Evolutionary conservation across 768 basidiomycete species (phyloP).

Genomic region (Tricholoma hemisulphureum): DNA sequence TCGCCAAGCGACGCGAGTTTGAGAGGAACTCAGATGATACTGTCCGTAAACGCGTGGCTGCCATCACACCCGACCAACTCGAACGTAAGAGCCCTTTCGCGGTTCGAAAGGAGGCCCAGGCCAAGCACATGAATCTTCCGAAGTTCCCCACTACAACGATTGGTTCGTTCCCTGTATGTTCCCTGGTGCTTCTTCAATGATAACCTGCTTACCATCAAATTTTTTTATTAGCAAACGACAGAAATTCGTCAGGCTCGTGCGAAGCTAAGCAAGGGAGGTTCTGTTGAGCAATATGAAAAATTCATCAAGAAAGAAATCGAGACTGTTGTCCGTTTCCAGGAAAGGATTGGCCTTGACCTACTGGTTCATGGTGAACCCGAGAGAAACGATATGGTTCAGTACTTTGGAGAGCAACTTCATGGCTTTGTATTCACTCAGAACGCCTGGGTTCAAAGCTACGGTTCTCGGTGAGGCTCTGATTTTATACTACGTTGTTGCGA

Average conservation of each 20-base stretch:
- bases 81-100: slow-evolving; percentile 89
- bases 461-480: slow-evolving; percentile 71
- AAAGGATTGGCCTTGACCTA: slow-evolving; percentile 92
- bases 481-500: neutral
- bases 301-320: slow-evolving; percentile 99
- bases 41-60: slow-evolving; percentile 92
- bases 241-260: slow-evolving; percentile 97
- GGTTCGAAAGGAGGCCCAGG: slow-evolving; percentile 83
- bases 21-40: slow-evolving; percentile 91
- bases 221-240: slow-evolving; percentile 89
- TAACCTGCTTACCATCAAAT: slow-evolving; percentile 11
- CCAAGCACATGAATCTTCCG: slow-evolving; percentile 85
- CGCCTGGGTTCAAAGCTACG: slow-evolving; percentile 99
- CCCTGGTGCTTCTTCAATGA: neutral
- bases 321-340: slow-evolving; percentile 92
- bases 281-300: slow-evolving; percentile 83
- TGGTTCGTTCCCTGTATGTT: slow-evolving; percentile 91
- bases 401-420: slow-evolving; percentile 93
- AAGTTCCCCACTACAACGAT: slow-evolving; percentile 99
- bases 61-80: slow-evolving; percentile 83
- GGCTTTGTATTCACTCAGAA: slow-evolving; percentile 99
- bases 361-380: slow-evolving; percentile 99
- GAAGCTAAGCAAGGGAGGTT: slow-evolving; percentile 89
- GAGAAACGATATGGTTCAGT: slow-evolving; percentile 99
- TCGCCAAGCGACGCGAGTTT: slow-evolving; percentile 91